Conservation (phyloP, 768 basidiomycete species). For the Trametes coccinea region DNA sequence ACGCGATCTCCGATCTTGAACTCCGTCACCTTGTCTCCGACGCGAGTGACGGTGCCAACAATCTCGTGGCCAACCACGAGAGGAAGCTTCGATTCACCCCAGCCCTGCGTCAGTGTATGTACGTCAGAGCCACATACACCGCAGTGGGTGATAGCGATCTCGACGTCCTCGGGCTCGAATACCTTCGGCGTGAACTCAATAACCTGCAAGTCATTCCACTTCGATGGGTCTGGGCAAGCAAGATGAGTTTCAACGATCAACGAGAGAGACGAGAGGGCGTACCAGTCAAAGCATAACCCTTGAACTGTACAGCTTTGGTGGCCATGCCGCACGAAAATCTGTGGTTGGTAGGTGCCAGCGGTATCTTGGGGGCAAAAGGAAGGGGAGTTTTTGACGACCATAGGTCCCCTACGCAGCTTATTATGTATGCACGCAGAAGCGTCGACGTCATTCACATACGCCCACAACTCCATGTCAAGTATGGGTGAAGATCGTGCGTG, state of each 20-base stretch:
- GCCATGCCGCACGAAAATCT: slow-evolving; percentile 1
- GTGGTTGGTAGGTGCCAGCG: background rate
- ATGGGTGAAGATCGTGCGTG: too few species aligned
- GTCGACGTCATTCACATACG: background rate
- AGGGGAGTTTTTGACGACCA: too few species aligned
- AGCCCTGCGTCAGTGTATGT: slow-evolving; percentile 44
- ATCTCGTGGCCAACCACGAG: slow-evolving; percentile 51
- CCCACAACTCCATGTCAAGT: too few species aligned
- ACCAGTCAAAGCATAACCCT: slow-evolving; percentile 31
- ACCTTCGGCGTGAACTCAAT: slow-evolving; percentile 54
- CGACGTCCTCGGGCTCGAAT: slow-evolving; percentile 54
- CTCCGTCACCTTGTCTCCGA: slow-evolving; percentile 54
- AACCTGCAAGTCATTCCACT: slow-evolving; percentile 44
- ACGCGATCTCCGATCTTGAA: slow-evolving; percentile 55
- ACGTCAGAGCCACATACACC: slow-evolving; percentile 56
- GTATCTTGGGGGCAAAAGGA: too few species aligned
- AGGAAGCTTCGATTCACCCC: slow-evolving; percentile 35
- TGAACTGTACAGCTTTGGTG: slow-evolving; percentile 21
- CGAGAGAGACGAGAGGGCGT: background rate
- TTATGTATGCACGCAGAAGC: background rate
- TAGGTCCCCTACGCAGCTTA: too few species aligned
- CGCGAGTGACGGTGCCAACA: slow-evolving; percentile 50
- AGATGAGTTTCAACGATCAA: too few species aligned
- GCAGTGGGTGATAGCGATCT: slow-evolving; percentile 52
- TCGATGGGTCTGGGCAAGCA: slow-evolving; percentile 18